Evolutionary conservation across 1,139 yeast species (phyloP).

Genomic region (Yamadazyma songkhlaensis): DNA sequence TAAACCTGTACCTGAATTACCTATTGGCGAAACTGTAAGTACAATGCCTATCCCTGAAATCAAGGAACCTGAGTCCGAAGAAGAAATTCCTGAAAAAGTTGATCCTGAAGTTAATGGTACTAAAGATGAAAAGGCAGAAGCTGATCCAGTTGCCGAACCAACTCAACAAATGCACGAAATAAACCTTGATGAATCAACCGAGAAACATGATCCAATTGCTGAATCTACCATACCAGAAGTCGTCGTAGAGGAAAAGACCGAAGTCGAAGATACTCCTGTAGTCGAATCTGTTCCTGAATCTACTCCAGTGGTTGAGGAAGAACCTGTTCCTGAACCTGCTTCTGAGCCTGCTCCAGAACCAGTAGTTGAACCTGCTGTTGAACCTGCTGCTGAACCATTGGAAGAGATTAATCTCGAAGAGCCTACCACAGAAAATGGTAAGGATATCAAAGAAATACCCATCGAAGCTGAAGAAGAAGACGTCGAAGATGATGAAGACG

Average conservation of each 20-base stretch:
- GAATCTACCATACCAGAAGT: constrained; percentile 4
- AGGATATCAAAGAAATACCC: constrained; percentile 2
- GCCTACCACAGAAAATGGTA: neutral
- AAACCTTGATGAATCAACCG: constrained; percentile 9
- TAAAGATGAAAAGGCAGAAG: neutral
- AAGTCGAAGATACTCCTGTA: neutral
- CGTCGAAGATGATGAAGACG: constrained; percentile 5
- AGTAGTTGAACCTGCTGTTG: constrained; percentile 5
- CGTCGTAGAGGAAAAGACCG: constrained; percentile 1
- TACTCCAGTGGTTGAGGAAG: constrained; percentile 3
- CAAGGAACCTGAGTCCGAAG: neutral
- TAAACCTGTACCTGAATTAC: constrained; percentile 10
- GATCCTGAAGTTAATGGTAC: neutral
- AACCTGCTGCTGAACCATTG: constrained; percentile 6
- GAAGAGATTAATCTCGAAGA: constrained; percentile 3
- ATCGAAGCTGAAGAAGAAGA: constrained; percentile 11
- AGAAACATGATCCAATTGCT: constrained; percentile 3
- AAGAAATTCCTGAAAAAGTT: neutral
- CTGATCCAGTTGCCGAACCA: neutral
- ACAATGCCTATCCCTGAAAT: neutral
- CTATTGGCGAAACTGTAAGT: constrained; percentile 2
- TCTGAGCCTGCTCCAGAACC: constrained; percentile 5
- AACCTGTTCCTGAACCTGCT: too few species aligned
- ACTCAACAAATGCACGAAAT: constrained; percentile 8
- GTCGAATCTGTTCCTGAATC: constrained; percentile 1